phyloP scores from a whole-genome alignment of 805 yeast genomes.

The Pichia nanzhaoensis region DNA sequence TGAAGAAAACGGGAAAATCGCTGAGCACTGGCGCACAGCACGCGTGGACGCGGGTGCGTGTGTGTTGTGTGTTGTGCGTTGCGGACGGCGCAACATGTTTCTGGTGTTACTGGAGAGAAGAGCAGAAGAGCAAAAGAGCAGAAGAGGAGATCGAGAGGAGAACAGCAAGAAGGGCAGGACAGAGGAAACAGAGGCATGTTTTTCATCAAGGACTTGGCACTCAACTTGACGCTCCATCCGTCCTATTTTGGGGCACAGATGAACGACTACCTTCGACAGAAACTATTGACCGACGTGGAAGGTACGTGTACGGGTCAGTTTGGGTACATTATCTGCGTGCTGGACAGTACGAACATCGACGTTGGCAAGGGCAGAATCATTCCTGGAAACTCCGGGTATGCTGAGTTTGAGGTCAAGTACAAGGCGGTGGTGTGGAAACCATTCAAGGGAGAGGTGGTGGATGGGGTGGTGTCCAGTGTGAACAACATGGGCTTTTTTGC shows the following conservation, averaged over 20 bases:
- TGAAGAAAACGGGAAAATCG: neutral
- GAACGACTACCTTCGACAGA: constrained; percentile 87
- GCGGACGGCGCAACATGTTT: too few species aligned
- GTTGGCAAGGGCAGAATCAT: constrained; percentile 91
- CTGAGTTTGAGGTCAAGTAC: constrained; percentile 93
- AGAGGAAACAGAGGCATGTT: constrained; percentile 19
- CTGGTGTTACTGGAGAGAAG: too few species aligned
- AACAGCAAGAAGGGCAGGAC: neutral
- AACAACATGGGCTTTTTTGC: constrained; percentile 95
- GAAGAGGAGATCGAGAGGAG: neutral
- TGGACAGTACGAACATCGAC: constrained; percentile 90
- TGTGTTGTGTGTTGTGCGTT: too few species aligned
- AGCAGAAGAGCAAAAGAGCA: too few species aligned
- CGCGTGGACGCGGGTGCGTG: neutral
- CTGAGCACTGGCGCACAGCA: neutral
- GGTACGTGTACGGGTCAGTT: constrained; percentile 99
- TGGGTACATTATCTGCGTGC: constrained; percentile 93
- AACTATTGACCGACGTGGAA: constrained; percentile 90
- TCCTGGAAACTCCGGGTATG: constrained; percentile 81
- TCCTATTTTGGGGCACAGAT: constrained; percentile 96
- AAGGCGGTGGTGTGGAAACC: constrained; percentile 98
- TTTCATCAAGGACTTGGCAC: constrained; percentile 73
- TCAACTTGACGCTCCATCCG: constrained; percentile 91
- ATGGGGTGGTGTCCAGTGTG: constrained; percentile 90
- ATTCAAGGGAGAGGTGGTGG: constrained; percentile 97